Conservation (phyloP, 805 yeast genomes). For the Zygotorulaspora florentina region DNA sequence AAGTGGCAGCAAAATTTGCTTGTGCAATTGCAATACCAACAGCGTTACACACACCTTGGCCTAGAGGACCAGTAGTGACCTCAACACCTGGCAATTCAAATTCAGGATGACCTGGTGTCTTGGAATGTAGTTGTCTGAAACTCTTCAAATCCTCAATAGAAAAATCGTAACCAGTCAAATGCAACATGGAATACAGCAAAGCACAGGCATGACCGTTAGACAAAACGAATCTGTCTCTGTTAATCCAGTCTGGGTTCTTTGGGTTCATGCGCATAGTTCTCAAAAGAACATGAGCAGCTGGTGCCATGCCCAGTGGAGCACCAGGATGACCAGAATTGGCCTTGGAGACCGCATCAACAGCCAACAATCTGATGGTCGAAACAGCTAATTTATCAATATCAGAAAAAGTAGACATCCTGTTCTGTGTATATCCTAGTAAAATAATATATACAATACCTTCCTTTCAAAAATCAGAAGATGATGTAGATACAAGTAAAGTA, state of each 20-base stretch:
- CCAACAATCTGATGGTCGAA: constrained; percentile 81
- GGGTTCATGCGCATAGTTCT: constrained; percentile 83
- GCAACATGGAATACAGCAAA: constrained; percentile 76
- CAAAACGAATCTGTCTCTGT: constrained; percentile 91
- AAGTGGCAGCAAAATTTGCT: constrained; percentile 84
- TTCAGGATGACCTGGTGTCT: constrained; percentile 98
- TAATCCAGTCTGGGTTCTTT: constrained; percentile 85
- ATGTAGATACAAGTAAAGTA: not conserved
- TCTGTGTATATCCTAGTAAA: not conserved
- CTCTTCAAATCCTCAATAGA: constrained; percentile 80
- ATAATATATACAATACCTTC: not conserved
- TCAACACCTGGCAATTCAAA: constrained; percentile 87
- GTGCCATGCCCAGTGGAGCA: constrained; percentile 98
- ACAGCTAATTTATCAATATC: constrained; percentile 72
- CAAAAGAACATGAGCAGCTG: constrained; percentile 86
- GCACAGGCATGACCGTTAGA: constrained; percentile 98
- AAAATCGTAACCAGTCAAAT: constrained; percentile 73
- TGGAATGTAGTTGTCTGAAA: constrained; percentile 86
- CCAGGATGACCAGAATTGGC: constrained; percentile 99
- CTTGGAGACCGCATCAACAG: constrained; percentile 80
- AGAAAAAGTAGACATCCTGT: constrained; percentile 36
- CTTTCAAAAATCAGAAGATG: not conserved
- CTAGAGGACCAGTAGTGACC: constrained; percentile 97
- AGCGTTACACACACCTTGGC: constrained; percentile 96
- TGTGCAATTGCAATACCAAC: constrained; percentile 97